Percentiles rank a stretch among this genome's conserved stretches.
These are phyloP conservation scores for Gloeophyllum trabeum DNA, from an alignment of 768 basidiomycete genomes.

Conservation along the genomic window DNA sequence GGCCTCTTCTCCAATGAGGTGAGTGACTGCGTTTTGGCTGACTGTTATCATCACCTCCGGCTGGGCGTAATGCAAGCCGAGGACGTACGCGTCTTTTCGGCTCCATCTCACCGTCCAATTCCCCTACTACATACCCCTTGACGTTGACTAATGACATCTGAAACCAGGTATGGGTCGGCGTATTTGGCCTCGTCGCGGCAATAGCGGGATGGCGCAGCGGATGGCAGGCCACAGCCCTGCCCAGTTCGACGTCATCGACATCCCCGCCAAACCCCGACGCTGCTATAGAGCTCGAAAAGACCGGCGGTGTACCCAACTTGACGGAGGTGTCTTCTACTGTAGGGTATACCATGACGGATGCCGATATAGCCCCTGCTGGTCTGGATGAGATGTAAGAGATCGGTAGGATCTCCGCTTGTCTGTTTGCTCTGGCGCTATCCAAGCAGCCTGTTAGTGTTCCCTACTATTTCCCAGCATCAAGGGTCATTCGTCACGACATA, in stretches of 20 bases:
- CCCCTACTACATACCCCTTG: constrained; percentile 12
- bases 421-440: no score
- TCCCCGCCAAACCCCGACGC: not conserved
- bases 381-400: no score
- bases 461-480: no score
- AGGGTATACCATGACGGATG: no score
- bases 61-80: no score
- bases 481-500: no score
- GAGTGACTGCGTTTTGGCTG: constrained; percentile 11
- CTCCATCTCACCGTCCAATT: constrained; percentile 30
- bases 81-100: no score
- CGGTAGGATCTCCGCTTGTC: no score
- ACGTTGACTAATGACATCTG: not conserved
- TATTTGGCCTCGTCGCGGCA: constrained; percentile 37
- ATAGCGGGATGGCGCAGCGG: constrained; percentile 54
- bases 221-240: constrained; percentile 59
- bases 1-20: constrained; percentile 63
- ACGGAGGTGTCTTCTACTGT: no score
- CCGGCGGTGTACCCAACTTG: no score
- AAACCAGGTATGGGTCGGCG: constrained; percentile 24
- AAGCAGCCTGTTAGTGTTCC: no score
- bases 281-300: not conserved
- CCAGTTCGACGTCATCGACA: constrained; percentile 7
- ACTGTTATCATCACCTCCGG: constrained; percentile 19
- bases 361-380: no score